phyloP scores from a whole-genome alignment of 495 filamentous ascomycete genomes.

The Tuber aestivum region DNA sequence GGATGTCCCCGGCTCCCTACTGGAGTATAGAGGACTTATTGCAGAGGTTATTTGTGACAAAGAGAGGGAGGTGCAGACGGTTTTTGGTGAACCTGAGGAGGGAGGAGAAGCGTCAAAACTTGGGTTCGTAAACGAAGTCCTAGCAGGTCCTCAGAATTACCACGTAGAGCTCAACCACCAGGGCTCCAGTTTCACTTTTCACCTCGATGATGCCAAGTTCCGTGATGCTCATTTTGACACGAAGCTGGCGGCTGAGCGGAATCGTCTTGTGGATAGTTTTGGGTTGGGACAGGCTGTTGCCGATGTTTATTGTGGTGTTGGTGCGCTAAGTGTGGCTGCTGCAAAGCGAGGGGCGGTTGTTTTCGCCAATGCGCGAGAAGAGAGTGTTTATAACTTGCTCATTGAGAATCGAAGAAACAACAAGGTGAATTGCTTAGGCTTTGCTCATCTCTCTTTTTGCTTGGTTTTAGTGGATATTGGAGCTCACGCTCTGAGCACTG shows the following conservation, averaged over 20 bases:
- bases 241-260: constrained; percentile 79
- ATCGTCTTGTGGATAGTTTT: constrained; percentile 68
- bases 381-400: constrained; percentile 67
- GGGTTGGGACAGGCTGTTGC: constrained; percentile 75
- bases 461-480: background rate
- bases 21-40: constrained; percentile 67
- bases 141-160: constrained; percentile 70
- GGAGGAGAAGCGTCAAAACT: constrained; percentile 79
- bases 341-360: constrained; percentile 82
- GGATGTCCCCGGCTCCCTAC: constrained; percentile 71
- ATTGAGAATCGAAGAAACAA: constrained; percentile 64
- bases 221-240: constrained; percentile 70
- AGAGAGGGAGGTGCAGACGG: constrained; percentile 66
- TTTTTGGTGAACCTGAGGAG: constrained; percentile 87
- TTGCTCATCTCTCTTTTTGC: background rate
- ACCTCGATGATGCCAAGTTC: constrained; percentile 62
- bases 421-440: constrained; percentile 58
- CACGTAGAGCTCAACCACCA: constrained; percentile 65
- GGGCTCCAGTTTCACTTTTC: constrained; percentile 59
- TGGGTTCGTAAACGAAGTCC: constrained; percentile 62
- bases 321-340: constrained; percentile 86
- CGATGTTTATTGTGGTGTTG: constrained; percentile 95
- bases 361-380: constrained; percentile 93
- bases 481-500: constrained; percentile 11
- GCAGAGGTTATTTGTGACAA: constrained; percentile 81